Conservation (phyloP, 441 rosid genomes). For the Arabidopsis hybrid region DNA sequence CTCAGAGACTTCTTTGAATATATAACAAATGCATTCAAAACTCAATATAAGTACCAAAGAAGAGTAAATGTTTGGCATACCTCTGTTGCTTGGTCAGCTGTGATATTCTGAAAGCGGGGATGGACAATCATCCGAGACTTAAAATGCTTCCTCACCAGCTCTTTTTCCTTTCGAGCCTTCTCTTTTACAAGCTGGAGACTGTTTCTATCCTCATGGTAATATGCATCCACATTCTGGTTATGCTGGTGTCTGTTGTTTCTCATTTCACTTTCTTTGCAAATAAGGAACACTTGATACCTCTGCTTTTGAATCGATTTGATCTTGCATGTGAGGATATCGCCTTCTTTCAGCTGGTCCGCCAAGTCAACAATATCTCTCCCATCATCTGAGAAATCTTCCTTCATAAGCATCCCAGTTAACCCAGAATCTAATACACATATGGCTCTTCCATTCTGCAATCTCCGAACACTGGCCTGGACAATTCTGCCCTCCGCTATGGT, state of each 20-base stretch:
- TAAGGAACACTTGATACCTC: constrained; percentile 84
- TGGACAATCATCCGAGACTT: constrained; percentile 97
- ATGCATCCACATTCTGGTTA: constrained; percentile 62
- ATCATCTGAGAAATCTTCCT: constrained; percentile 94
- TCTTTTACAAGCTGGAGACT: constrained; percentile 77
- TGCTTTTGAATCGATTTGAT: constrained; percentile 86
- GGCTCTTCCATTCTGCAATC: constrained; percentile 80
- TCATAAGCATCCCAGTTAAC: constrained; percentile 79
- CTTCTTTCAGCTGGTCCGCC: constrained; percentile 86
- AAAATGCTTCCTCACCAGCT: constrained; percentile 91
- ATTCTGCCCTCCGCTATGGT: constrained; percentile 91
- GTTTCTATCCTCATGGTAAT: constrained; percentile 82
- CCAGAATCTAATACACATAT: constrained; percentile 94
- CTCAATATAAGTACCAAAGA: constrained; percentile 9
- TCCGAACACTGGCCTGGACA: constrained; percentile 88
- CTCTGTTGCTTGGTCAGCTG: constrained; percentile 96
- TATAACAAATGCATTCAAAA: background rate
- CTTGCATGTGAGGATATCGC: constrained; percentile 89
- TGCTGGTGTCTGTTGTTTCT: constrained; percentile 67
- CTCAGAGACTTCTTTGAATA: constrained; percentile 1
- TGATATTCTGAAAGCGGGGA: constrained; percentile 96
- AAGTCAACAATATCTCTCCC: constrained; percentile 89
- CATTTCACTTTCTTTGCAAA: constrained; percentile 90
- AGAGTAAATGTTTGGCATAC: constrained; percentile 49
- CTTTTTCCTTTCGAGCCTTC: constrained; percentile 89